Conservation (phyloP, 306 rosid species). For the Trifolium fragiferum region DNA sequence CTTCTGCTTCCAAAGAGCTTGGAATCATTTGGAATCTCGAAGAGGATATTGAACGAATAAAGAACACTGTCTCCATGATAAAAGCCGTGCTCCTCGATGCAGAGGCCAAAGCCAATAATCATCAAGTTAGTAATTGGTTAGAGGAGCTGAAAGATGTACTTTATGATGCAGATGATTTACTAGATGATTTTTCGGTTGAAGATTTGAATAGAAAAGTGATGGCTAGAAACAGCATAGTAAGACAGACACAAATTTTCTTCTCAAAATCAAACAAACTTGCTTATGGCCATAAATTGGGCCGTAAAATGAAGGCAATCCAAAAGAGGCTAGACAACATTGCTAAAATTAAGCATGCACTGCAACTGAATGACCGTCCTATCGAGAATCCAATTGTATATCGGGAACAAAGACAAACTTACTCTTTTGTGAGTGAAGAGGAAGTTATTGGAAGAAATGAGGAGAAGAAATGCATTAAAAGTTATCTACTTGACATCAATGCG, state of each 20-base stretch:
- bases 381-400: slow-evolving; percentile 3
- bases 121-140: slow-evolving; percentile 40
- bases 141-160: slow-evolving; percentile 43
- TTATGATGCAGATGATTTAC: slow-evolving; percentile 50
- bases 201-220: slow-evolving; percentile 25
- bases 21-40: slow-evolving; percentile 30
- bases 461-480: background rate
- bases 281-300: slow-evolving; percentile 34
- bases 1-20: slow-evolving; percentile 24
- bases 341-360: slow-evolving; percentile 14
- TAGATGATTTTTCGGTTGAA: slow-evolving; percentile 39
- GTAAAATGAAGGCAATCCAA: slow-evolving; percentile 36
- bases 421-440: slow-evolving; percentile 41
- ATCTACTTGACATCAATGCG: slow-evolving; percentile 5
- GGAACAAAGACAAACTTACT: slow-evolving; percentile 45
- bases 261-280: slow-evolving; percentile 32
- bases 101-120: slow-evolving; percentile 28
- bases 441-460: slow-evolving; percentile 46
- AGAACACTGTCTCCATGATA: slow-evolving; percentile 16
- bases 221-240: background rate
- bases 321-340: slow-evolving; percentile 44
- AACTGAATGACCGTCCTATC: background rate
- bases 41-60: slow-evolving; percentile 31
- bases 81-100: slow-evolving; percentile 46
- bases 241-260: slow-evolving; percentile 23